Evolutionary conservation across 331 rosid species (phyloP), one percentile per base, ranked within the genome.

Genomic region (Saraca asoca): DNA sequence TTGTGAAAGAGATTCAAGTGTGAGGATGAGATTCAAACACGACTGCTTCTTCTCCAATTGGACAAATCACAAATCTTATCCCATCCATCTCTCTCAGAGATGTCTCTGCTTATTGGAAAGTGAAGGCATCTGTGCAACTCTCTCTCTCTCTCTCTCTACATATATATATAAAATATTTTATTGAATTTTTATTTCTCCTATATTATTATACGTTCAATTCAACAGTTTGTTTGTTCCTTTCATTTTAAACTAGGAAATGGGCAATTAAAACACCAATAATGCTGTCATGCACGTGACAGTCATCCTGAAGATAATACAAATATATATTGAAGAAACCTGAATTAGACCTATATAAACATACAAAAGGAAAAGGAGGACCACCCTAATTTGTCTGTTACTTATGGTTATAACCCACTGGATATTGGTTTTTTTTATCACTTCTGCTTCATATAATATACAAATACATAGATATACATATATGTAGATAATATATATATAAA

Each of bases 11-110:
- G 76, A 77, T 51, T 29, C 44, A 57, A 66, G 66, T 75, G 83
- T 72, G 89, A 83, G 98, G 95, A 78, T 77, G 64, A 81, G 82
- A 89, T 83, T 89, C 67, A 75, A 83, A 92, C 96, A 92, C 96
- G 91, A 72, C 37, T 62, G 69, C 15, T 68, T 80, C 66, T 72
- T 79, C 78, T 79, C 79, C 64, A 66, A 72, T 80, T 87, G 83
- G 95, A 75, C 73, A 80, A 73, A 80, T 82, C 82, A 75, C 73
- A 80, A 73, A 80, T 82, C 82, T 86, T 82, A 82, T 88, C 91
- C 71, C 75, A 74, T 80, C 77, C 41, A 71, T 75, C 78, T 55
- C 16, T 56, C 45, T 7, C 31, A 24, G 31, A 24, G 31, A 24
- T 24, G 31, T 51, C 72, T 60, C 63, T 58, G 69, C 75, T 82